Percentiles rank a stretch among this genome's conserved stretches.
phyloP scores from a whole-genome alignment of 2,329 filamentous ascomycete genomes.

The Aplosporella prunicola region DNA sequence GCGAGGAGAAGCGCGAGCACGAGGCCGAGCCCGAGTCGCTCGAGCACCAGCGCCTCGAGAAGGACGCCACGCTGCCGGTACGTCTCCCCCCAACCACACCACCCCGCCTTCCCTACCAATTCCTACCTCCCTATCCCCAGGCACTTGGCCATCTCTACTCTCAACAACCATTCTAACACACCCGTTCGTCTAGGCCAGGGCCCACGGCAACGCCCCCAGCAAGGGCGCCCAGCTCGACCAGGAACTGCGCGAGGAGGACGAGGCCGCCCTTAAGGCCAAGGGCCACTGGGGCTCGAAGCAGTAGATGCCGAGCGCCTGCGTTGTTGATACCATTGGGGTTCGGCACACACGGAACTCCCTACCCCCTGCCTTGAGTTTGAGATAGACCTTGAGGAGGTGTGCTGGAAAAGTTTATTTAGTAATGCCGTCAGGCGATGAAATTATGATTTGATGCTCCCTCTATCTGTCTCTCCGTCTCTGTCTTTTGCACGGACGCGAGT shows the following conservation, averaged over 20 bases:
- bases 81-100: conserved; percentile 11
- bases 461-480: too few species aligned
- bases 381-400: too few species aligned
- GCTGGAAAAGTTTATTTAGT: too few species aligned
- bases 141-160: background rate
- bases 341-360: too few species aligned
- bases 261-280: conserved; percentile 54
- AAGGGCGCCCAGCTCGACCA: conserved; percentile 64
- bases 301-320: background rate
- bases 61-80: conserved; percentile 48
- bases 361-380: too few species aligned
- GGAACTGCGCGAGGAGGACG: conserved; percentile 57
- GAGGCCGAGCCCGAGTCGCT: conserved; percentile 26
- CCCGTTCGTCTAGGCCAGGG: conserved; percentile 40
- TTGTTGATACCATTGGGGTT: too few species aligned
- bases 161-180: background rate
- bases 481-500: too few species aligned
- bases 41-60: conserved; percentile 36
- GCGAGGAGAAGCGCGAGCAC: conserved; percentile 47
- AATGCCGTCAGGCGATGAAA: too few species aligned
- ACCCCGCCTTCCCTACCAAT: background rate
- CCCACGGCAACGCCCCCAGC: conserved; percentile 65
- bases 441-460: too few species aligned
- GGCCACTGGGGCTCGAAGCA: conserved; percentile 24
- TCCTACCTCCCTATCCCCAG: conserved; percentile 3